These are phyloP conservation scores for Hypoxylon trugodes DNA, from an alignment of 495 filamentous ascomycete genomes.

Conservation along the genomic window DNA sequence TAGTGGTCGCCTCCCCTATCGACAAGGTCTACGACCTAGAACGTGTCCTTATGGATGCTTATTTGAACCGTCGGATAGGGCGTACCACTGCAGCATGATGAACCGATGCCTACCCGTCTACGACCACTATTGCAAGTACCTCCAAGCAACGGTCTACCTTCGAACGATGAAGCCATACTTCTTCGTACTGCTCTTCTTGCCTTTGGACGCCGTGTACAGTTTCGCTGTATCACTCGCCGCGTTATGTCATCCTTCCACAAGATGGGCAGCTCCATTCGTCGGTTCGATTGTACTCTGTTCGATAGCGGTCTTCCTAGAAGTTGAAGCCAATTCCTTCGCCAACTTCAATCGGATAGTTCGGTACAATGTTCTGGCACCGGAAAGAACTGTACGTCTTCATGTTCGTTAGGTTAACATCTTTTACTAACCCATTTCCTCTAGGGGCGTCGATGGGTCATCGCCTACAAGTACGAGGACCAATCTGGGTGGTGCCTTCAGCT, in stretches of 20 bases:
- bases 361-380: background rate
- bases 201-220: slow-evolving; percentile 17
- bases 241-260: background rate
- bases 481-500: background rate
- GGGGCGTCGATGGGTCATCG: background rate
- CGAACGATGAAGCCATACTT: slow-evolving; percentile 24
- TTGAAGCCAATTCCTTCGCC: background rate
- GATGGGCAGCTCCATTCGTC: background rate
- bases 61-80: slow-evolving; percentile 14
- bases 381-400: background rate
- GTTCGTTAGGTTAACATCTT: background rate
- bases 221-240: background rate
- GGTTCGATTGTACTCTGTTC: background rate
- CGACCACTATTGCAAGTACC: slow-evolving; percentile 13
- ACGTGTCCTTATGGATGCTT: slow-evolving; percentile 6
- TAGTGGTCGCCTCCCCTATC: background rate
- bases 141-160: slow-evolving; percentile 20
- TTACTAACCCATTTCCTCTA: background rate
- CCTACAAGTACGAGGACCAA: slow-evolving; percentile 5
- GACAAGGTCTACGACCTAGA: slow-evolving; percentile 13
- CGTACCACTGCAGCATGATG: slow-evolving; percentile 8
- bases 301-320: background rate
- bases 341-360: background rate
- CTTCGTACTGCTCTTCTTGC: slow-evolving; percentile 16
- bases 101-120: slow-evolving; percentile 13